Conservation (phyloP, 768 basidiomycete genomes). For the Kwoniella europaea region DNA sequence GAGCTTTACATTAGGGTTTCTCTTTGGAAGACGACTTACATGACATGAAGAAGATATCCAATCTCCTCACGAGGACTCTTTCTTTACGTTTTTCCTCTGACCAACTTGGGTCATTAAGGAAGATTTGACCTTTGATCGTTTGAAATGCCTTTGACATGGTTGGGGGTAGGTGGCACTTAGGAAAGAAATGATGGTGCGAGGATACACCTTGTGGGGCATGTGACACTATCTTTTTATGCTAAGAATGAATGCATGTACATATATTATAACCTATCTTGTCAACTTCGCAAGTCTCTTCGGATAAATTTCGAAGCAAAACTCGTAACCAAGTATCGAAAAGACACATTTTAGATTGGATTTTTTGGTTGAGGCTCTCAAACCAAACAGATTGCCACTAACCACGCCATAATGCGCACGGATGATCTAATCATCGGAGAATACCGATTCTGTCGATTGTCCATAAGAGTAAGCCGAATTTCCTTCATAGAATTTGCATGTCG, state of each 20-base stretch:
- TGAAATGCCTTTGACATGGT: neutral
- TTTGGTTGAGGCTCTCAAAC: too few species aligned
- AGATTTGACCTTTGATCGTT: slow-evolving; percentile 1
- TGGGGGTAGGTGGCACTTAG: neutral
- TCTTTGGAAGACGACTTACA: neutral
- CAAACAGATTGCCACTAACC: neutral
- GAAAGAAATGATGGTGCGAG: too few species aligned
- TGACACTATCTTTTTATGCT: neutral
- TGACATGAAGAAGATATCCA: slow-evolving; percentile 20
- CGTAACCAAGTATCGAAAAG: too few species aligned
- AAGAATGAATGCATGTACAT: too few species aligned
- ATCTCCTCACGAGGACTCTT: slow-evolving; percentile 6
- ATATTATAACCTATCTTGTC: too few species aligned
- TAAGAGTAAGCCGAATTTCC: neutral
- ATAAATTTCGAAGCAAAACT: too few species aligned
- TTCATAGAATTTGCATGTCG: too few species aligned
- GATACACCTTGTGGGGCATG: neutral
- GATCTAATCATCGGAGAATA: neutral
- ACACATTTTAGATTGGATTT: too few species aligned
- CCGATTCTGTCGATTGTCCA: neutral
- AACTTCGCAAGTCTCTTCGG: too few species aligned
- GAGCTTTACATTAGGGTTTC: neutral
- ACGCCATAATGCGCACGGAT: neutral
- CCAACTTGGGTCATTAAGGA: slow-evolving; percentile 11
- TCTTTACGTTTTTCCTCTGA: slow-evolving; percentile 16